A percentile compares a stretch with the other conserved stretches of the same genome.
phyloP scores from a whole-genome alignment of 306 rosid species.

The Malus asiatica region DNA sequence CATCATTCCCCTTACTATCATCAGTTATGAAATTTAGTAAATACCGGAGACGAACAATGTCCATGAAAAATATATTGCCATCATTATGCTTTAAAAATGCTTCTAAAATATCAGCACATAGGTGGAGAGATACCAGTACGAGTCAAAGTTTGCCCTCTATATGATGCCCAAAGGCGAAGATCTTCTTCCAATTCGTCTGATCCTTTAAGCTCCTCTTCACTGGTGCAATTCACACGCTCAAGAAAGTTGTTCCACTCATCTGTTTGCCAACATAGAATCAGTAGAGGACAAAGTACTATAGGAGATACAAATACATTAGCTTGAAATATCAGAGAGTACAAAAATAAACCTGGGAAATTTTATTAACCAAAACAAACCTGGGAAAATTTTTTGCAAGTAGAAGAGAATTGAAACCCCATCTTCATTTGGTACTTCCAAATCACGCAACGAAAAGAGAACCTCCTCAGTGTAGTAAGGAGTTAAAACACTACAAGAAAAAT shows the following conservation, averaged over 20 bases:
- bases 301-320: not conserved
- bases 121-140: constrained; percentile 52
- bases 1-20: constrained; percentile 94
- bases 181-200: constrained; percentile 66
- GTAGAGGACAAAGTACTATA: not conserved
- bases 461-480: constrained; percentile 95
- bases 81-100: not conserved
- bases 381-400: constrained; percentile 89
- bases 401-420: constrained; percentile 95
- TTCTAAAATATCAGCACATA: not conserved
- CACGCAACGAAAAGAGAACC: constrained; percentile 75
- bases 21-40: constrained; percentile 17
- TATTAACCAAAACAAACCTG: constrained; percentile 42
- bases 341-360: constrained; percentile 32
- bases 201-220: constrained; percentile 71
- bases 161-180: constrained; percentile 96
- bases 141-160: constrained; percentile 93
- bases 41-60: not conserved
- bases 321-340: not conserved
- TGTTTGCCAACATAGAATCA: constrained; percentile 22
- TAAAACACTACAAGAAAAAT: constrained; percentile 56
- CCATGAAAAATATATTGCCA: too few relatives aligned
- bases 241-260: constrained; percentile 97
- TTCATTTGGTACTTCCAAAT: constrained; percentile 73
- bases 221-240: constrained; percentile 45